These are phyloP conservation scores for Skeletonema costatum DNA, from an alignment of 108 stramenopile species.

Conservation along the genomic window DNA sequence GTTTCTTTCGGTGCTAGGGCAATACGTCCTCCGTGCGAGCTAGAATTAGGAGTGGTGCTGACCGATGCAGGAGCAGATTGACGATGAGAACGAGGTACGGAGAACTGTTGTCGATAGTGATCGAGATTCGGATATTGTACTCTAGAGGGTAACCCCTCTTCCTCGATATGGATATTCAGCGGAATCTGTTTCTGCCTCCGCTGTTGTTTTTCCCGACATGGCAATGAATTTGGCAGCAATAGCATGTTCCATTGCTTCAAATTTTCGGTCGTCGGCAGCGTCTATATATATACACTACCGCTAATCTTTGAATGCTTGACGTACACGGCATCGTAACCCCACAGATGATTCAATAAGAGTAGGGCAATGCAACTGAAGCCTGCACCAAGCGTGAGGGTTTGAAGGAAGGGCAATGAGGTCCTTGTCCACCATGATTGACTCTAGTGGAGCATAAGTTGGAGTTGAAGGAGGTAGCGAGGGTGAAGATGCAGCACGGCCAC, in stretches of 20 bases:
- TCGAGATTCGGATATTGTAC: too few relatives aligned
- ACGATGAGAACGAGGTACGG: neutral
- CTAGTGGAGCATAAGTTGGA: conserved; percentile 19
- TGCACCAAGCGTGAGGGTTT: conserved; percentile 76
- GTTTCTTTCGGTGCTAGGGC: conserved; percentile 41
- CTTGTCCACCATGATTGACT: conserved; percentile 48
- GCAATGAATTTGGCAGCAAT: conserved; percentile 67
- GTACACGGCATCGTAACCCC: conserved; percentile 84
- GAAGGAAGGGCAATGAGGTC: conserved; percentile 73
- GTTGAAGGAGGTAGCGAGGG: neutral
- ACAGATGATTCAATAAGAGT: conserved; percentile 71
- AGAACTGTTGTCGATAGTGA: neutral
- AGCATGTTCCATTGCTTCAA: conserved; percentile 79
- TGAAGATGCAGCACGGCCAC: conserved; percentile 1
- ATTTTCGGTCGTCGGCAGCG: too few relatives aligned
- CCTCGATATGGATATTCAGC: neutral
- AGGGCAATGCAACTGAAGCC: conserved; percentile 80
- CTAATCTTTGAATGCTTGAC: conserved; percentile 76
- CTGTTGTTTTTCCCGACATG: conserved; percentile 39
- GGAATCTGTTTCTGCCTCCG: conserved; percentile 1
- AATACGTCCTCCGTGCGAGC: conserved; percentile 37
- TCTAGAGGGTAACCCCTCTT: too few relatives aligned
- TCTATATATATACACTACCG: too few relatives aligned
- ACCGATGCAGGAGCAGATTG: neutral
- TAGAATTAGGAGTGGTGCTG: conserved; percentile 18